Evolutionary conservation across 164 flowering plant genomes (phyloP), one percentile per base, ranked within the genome.

Genomic region (Cinnamomum micranthum): DNA sequence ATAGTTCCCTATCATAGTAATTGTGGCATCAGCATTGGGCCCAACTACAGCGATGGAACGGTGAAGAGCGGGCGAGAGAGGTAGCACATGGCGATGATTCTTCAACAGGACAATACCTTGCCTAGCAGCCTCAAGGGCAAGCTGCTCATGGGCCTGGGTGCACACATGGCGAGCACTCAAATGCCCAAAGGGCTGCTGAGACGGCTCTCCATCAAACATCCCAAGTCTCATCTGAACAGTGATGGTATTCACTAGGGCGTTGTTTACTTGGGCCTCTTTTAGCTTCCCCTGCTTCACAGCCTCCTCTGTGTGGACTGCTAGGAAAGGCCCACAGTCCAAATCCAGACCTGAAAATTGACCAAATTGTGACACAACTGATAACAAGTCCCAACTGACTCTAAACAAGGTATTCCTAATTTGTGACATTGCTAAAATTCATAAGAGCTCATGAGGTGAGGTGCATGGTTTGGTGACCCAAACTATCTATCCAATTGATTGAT

Each of bases 191-290:
- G 85, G 89, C 50, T 91, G 93, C 0, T 73, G 50, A 6, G 89
- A 80, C 11, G 90, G 88, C 75, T 86, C 90, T 0, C 96, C 95
- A 51, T 95, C 99, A 67, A 90, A 92, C 95, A 95, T 90, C 2
- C 99, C 99, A 0, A 95, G 85, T 77, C 99, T 87, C 96, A 95
- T 93, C 73, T 93, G 99, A 24, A 95, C 96, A 0, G 85, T 76
- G 10, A 93, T 23, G 6, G 97, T 92, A 58, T 95, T 90, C 2
- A 50, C 69, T 12, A 95, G 80, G 0, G 99, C 96, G 31, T 20
- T 63, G 73, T 93, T 76, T 1, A 95, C 78, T 20, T 92, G 86
- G 17, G 33, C 66, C 78, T 91, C 96, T 0, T 63, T 83, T 72
- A 95, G 19, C 68, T 80, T 68, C 52, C 95, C 90, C 23, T 31